Percentiles rank a stretch among this genome's conserved stretches.
Evolutionary conservation across 1,284 basidiomycete genomes (phyloP).

Genomic region (Anthracocystis setariae): DNA sequence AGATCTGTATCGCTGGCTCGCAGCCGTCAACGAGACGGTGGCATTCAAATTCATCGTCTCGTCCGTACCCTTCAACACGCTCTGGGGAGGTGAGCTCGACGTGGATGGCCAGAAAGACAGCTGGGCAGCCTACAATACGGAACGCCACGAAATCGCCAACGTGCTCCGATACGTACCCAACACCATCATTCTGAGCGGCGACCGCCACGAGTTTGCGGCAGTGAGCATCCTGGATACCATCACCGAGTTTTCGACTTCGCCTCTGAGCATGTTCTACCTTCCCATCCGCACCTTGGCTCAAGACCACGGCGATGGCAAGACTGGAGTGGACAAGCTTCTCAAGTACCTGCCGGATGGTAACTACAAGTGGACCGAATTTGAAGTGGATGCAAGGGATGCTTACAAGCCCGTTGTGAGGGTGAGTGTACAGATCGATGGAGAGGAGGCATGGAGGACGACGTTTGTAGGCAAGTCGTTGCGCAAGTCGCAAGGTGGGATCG

Average conservation of each 20-base stretch:
- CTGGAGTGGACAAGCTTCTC: conserved; percentile 75
- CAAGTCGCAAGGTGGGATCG: conserved; percentile 57
- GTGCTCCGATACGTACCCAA: conserved; percentile 75
- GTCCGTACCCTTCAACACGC: conserved; percentile 80
- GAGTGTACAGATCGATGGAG: conserved; percentile 75
- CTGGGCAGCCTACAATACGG: conserved; percentile 77
- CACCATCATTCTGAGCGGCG: conserved; percentile 73
- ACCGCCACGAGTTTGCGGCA: conserved; percentile 83
- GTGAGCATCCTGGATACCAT: conserved; percentile 68
- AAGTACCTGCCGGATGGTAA: conserved; percentile 71
- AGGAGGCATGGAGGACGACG: conserved; percentile 72
- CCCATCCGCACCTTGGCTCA: conserved; percentile 66
- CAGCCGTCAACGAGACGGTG: conserved; percentile 77
- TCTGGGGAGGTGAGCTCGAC: conserved; percentile 74
- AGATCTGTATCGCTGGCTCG: conserved; percentile 75
- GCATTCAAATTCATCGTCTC: conserved; percentile 84
- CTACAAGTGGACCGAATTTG: conserved; percentile 74
- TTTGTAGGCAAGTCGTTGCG: conserved; percentile 64
- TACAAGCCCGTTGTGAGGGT: conserved; percentile 72
- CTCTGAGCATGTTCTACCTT: conserved; percentile 72
- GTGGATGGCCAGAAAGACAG: conserved; percentile 74
- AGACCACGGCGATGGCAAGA: conserved; percentile 68
- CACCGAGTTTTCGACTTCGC: conserved; percentile 75
- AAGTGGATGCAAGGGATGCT: conserved; percentile 77
- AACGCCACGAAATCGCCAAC: conserved; percentile 70